Evolutionary conservation across 2,329 filamentous ascomycete species (phyloP).

Genomic region (Juglanconis sp.): DNA sequence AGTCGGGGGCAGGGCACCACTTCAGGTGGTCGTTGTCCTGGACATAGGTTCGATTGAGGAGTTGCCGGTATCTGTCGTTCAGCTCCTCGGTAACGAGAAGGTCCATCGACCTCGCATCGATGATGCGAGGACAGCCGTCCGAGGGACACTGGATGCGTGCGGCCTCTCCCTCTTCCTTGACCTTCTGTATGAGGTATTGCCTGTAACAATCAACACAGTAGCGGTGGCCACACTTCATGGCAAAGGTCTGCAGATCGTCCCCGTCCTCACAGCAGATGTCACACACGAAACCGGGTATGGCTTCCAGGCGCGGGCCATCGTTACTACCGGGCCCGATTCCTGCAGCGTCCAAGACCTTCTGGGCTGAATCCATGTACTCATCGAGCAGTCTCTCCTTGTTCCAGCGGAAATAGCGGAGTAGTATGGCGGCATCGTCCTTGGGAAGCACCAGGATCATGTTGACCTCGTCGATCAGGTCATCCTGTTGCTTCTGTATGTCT

Average conservation of each 20-base stretch:
- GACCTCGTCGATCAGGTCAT: conserved; percentile 82
- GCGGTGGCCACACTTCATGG: conserved; percentile 90
- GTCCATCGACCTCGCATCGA: conserved; percentile 84
- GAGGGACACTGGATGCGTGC: conserved; percentile 91
- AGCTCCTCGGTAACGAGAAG: conserved; percentile 64
- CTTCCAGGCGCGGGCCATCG: conserved; percentile 64
- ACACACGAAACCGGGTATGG: conserved; percentile 75
- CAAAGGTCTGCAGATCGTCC: conserved; percentile 74
- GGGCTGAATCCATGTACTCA: conserved; percentile 87
- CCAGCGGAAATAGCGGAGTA: conserved; percentile 87
- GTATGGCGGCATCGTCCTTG: conserved; percentile 84
- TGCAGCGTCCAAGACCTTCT: conserved; percentile 77
- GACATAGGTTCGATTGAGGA: conserved; percentile 91
- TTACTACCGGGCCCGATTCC: conserved; percentile 69
- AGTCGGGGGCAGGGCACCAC: conserved; percentile 98
- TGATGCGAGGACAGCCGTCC: conserved; percentile 81
- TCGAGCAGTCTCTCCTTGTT: conserved; percentile 95
- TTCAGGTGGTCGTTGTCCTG: conserved; percentile 94
- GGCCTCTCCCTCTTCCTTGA: conserved; percentile 91
- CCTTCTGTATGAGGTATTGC: conserved; percentile 89
- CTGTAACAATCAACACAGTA: conserved; percentile 92
- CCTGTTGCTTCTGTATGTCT: conserved; percentile 83
- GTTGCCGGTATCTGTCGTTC: conserved; percentile 68
- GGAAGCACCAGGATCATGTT: conserved; percentile 86
- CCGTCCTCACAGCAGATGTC: conserved; percentile 96